phyloP scores from a whole-genome alignment of 768 basidiomycete genomes.

The Gelatoporia subvermispora region DNA sequence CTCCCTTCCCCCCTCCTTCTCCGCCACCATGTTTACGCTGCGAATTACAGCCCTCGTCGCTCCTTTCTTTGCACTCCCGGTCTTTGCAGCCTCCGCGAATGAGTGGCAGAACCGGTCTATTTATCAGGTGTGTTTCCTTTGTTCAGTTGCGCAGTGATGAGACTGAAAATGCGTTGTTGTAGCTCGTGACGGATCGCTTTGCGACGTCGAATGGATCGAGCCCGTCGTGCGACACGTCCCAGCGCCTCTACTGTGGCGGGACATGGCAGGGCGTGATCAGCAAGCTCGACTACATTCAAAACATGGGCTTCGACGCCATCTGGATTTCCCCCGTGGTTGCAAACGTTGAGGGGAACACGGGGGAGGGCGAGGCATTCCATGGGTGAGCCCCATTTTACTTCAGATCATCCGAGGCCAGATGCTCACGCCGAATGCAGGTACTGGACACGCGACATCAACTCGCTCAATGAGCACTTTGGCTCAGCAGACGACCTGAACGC shows the following conservation, averaged over 20 bases:
- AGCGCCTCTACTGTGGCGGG: constrained; percentile 53
- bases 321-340: constrained; percentile 55
- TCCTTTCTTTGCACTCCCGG: constrained; percentile 15
- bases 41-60: constrained; percentile 3
- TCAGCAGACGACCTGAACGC: constrained; percentile 44
- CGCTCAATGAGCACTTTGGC: constrained; percentile 52
- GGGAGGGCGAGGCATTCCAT: constrained; percentile 54
- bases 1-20: too few species aligned
- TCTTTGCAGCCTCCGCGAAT: constrained; percentile 37
- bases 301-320: constrained; percentile 56
- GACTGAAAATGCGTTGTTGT: neutral
- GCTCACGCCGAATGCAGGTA: constrained; percentile 27
- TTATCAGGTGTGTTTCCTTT: constrained; percentile 38
- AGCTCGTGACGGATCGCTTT: constrained; percentile 59
- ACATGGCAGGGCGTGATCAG: constrained; percentile 47
- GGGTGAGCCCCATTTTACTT: constrained; percentile 30
- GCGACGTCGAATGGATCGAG: constrained; percentile 40
- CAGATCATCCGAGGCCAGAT: too few species aligned
- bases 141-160: neutral
- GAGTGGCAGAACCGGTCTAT: constrained; percentile 50
- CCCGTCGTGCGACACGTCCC: constrained; percentile 39
- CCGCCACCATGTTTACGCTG: neutral
- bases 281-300: constrained; percentile 59
- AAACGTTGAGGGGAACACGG: constrained; percentile 43
- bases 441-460: constrained; percentile 45